phyloP scores from a whole-genome alignment of 2,329 filamentous ascomycete genomes.

The Fusarium virguliforme region DNA sequence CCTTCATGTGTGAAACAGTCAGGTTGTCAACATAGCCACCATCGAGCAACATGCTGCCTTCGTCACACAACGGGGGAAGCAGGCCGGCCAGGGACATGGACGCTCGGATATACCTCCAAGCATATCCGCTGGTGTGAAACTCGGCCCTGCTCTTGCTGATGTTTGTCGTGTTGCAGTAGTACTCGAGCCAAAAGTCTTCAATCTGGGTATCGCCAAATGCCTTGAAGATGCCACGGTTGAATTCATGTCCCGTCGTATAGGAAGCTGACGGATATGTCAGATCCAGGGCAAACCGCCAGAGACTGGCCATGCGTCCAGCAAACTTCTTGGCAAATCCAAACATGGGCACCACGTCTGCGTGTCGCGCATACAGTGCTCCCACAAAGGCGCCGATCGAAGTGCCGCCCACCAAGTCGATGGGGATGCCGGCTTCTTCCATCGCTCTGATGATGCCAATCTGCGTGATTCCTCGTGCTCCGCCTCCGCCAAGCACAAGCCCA shows the following conservation, averaged over 20 bases:
- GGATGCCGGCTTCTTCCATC: slow-evolving; percentile 95
- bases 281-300: slow-evolving; percentile 98
- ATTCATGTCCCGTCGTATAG: slow-evolving; percentile 98
- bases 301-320: slow-evolving; percentile 96
- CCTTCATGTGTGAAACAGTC: slow-evolving; percentile 97
- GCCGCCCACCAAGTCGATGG: slow-evolving; percentile 94
- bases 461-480: slow-evolving; percentile 91
- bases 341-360: slow-evolving; percentile 97
- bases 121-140: slow-evolving; percentile 96
- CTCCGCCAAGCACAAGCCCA: slow-evolving; percentile 92
- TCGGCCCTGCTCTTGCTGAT: slow-evolving; percentile 94
- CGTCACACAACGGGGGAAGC: slow-evolving; percentile 93
- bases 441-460: slow-evolving; percentile 96
- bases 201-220: slow-evolving; percentile 97
- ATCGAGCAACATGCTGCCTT: slow-evolving; percentile 96
- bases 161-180: slow-evolving; percentile 99
- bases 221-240: slow-evolving; percentile 99
- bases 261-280: slow-evolving; percentile 96
- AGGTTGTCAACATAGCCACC: slow-evolving; percentile 98
- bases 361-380: slow-evolving; percentile 93
- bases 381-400: slow-evolving; percentile 98
- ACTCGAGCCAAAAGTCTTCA: slow-evolving; percentile 99
- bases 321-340: slow-evolving; percentile 98
- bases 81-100: slow-evolving; percentile 97
- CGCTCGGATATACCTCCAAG: slow-evolving; percentile 96